Conservation (phyloP, 331 rosid species). For the Phaseolus coccineus region DNA sequence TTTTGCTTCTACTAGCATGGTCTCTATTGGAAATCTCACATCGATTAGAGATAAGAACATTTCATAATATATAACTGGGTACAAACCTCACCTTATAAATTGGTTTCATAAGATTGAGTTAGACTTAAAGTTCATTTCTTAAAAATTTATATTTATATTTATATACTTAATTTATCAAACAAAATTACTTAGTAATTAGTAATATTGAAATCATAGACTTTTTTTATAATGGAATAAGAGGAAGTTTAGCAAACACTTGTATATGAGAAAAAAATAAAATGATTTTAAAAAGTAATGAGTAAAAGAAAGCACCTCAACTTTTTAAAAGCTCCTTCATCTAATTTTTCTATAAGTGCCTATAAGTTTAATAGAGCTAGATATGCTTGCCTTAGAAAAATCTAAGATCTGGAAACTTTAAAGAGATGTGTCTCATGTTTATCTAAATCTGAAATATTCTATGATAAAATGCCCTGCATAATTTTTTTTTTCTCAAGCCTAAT, state of each 20-base stretch:
- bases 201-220: background rate
- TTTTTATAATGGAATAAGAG: background rate
- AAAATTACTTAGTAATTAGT: background rate
- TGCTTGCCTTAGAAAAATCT: background rate
- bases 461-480: background rate
- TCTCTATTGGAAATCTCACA: too few relatives aligned
- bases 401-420: background rate
- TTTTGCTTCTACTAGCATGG: background rate
- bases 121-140: too few relatives aligned
- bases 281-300: too few relatives aligned
- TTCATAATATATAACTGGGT: too few relatives aligned
- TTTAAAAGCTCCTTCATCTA: background rate
- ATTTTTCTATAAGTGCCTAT: background rate
- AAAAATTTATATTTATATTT: too few relatives aligned
- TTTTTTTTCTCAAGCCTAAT: constrained; percentile 4
- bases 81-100: too few relatives aligned
- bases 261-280: background rate
- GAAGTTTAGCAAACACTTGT: background rate
- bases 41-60: too few relatives aligned
- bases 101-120: too few relatives aligned
- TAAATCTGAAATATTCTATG: constrained; percentile 4
- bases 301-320: background rate
- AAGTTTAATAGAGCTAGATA: background rate
- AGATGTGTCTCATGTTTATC: constrained; percentile 11
- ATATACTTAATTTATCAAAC: background rate